phyloP scores from a whole-genome alignment of 305 asterid species.

The Coffea humblotiana region DNA sequence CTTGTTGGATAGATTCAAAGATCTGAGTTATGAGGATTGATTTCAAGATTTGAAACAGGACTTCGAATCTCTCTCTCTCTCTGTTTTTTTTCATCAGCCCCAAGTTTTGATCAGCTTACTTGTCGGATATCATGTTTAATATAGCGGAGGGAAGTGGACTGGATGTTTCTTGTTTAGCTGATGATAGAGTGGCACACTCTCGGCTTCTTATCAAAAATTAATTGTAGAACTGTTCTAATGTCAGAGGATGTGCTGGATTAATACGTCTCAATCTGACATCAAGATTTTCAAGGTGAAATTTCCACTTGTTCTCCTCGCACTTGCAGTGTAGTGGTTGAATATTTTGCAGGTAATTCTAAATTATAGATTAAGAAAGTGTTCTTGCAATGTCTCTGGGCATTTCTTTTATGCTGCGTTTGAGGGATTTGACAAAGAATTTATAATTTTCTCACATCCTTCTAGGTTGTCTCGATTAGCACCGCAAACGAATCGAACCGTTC shows the following conservation, averaged over 20 bases:
- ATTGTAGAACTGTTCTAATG: background rate
- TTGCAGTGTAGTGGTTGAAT: background rate
- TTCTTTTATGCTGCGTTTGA: background rate
- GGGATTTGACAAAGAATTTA: too few species aligned
- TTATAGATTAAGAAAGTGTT: background rate
- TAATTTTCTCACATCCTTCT: too few species aligned
- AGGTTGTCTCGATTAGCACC: too few species aligned
- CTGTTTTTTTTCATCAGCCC: background rate
- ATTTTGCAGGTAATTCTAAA: background rate
- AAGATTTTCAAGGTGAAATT: background rate
- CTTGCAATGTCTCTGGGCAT: background rate
- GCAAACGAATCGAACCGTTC: too few species aligned
- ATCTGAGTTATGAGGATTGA: constrained; percentile 33
- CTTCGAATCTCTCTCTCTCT: background rate
- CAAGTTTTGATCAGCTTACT: background rate
- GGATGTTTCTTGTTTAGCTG: background rate
- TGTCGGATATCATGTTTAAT: background rate
- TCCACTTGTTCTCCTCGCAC: too few species aligned
- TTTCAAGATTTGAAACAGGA: constrained; percentile 18
- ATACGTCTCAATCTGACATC: background rate
- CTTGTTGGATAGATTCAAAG: constrained; percentile 52
- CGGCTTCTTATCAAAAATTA: background rate
- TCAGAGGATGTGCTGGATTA: background rate
- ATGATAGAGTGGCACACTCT: background rate
- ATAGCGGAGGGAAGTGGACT: background rate